Conservation (phyloP, 768 basidiomycete species). For the Tulasnella sp. region DNA sequence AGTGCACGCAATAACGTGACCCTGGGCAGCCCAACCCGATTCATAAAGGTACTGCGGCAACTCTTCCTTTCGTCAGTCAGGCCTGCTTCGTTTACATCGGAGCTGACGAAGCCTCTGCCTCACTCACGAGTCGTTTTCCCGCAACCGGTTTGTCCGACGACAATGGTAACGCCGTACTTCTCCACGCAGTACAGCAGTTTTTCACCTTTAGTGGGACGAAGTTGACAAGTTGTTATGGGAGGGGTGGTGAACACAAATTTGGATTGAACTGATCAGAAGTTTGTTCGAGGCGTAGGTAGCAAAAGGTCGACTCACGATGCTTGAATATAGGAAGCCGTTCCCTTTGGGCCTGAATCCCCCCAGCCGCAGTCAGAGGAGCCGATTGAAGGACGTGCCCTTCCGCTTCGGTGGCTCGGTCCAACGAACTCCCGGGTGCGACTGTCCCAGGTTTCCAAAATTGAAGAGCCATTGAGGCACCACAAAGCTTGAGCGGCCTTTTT, state of each 20-base stretch:
- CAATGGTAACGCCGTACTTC: constrained; percentile 74
- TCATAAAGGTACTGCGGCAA: constrained; percentile 93
- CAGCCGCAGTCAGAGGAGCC: constrained; percentile 50
- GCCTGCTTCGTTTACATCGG: neutral
- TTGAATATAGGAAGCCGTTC: constrained; percentile 86
- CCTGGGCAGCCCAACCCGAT: constrained; percentile 84
- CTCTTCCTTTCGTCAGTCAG: constrained; percentile 48
- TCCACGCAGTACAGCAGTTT: constrained; percentile 82
- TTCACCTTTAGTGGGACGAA: constrained; percentile 49
- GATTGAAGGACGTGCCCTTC: constrained; percentile 66
- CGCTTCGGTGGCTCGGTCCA: constrained; percentile 75
- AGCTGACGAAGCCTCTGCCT: neutral
- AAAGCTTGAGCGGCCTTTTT: neutral
- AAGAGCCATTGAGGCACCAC: constrained; percentile 37
- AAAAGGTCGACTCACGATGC: constrained; percentile 55
- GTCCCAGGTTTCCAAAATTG: constrained; percentile 93
- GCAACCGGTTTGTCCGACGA: constrained; percentile 93
- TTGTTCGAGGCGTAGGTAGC: too few relatives aligned
- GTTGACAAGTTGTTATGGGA: neutral
- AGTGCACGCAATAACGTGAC: constrained; percentile 85
- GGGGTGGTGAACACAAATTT: neutral
- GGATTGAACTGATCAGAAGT: constrained; percentile 9
- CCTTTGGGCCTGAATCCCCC: constrained; percentile 70
- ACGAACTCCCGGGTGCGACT: constrained; percentile 73
- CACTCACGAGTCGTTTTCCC: constrained; percentile 94